phyloP scores from a whole-genome alignment of 768 basidiomycete species.

The Mycena belliarum region DNA sequence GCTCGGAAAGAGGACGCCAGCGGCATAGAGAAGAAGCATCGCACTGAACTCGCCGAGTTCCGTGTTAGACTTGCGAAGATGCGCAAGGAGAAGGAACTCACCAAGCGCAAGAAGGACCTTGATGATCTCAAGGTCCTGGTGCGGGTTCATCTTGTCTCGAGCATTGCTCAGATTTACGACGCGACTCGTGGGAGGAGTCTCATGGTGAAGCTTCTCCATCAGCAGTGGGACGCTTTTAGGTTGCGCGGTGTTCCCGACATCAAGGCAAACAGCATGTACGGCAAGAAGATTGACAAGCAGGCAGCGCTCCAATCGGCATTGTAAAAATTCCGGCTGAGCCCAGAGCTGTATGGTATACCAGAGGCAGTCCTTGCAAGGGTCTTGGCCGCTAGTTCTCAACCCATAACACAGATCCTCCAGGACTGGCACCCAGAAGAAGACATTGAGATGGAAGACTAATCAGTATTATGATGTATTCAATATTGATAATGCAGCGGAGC shows the following conservation, averaged over 20 bases:
- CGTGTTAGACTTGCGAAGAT: background rate
- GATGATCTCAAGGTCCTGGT: background rate
- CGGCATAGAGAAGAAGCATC: background rate
- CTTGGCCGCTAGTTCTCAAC: no score
- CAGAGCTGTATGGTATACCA: no score
- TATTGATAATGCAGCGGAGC: no score
- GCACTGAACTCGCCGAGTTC: background rate
- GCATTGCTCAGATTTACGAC: background rate
- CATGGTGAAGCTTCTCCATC: background rate
- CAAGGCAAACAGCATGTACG: background rate
- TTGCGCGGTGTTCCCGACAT: background rate
- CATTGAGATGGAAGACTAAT: no score
- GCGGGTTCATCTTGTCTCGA: background rate
- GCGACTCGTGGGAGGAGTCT: background rate
- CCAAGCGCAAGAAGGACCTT: background rate
- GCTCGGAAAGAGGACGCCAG: background rate
- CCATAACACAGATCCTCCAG: no score
- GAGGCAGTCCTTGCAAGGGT: no score
- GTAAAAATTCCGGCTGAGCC: background rate
- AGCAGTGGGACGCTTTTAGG: slow-evolving; percentile 3
- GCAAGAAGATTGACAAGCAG: background rate
- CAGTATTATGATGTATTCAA: no score
- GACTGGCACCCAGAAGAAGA: no score
- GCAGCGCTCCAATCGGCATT: background rate
- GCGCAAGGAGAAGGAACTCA: background rate